phyloP scores from a whole-genome alignment of 2,329 filamentous ascomycete species.

The Fusarium sp. region DNA sequence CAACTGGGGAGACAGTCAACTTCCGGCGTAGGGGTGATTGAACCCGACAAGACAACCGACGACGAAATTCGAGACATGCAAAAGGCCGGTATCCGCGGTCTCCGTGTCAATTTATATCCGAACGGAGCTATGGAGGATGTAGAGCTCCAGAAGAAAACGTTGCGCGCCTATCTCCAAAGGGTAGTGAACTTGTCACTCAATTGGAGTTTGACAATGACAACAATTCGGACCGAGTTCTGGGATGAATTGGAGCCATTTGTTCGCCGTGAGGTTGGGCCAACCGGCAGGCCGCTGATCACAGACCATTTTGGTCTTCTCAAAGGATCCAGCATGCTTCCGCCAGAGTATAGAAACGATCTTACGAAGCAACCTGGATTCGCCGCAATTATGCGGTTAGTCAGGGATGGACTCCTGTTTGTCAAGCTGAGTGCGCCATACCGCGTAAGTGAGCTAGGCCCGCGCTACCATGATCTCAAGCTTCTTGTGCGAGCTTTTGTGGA shows the following conservation, averaged over 20 bases:
- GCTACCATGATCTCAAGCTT: conserved; percentile 45
- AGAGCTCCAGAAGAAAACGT: conserved; percentile 45
- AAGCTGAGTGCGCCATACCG: conserved; percentile 53
- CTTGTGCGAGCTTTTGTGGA: conserved; percentile 46
- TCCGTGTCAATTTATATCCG: conserved; percentile 50
- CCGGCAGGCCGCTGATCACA: conserved; percentile 41
- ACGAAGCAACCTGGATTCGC: conserved; percentile 40
- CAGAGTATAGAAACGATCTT: conserved; percentile 33
- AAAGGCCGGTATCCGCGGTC: conserved; percentile 45
- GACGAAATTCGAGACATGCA: conserved; percentile 17
- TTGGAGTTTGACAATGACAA: conserved; percentile 31
- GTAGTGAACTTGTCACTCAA: conserved; percentile 9
- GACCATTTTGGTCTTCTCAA: conserved; percentile 53
- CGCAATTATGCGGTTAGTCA: conserved; percentile 40
- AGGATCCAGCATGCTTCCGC: conserved; percentile 45
- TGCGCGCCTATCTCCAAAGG: conserved; percentile 43
- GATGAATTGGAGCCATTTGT: conserved; percentile 10
- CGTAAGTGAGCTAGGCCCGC: conserved; percentile 43
- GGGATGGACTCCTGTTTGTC: conserved; percentile 46
- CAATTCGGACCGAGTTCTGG: conserved; percentile 26
- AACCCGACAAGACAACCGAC: conserved; percentile 16
- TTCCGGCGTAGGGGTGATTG: conserved; percentile 21
- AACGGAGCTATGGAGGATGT: conserved; percentile 51
- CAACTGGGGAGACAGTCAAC: conserved; percentile 41
- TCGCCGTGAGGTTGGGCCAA: background rate